Evolutionary conservation across 139 green algal genomes (phyloP), one percentile per base, ranked within the genome.

Genomic region (Penium margaritaceum): DNA sequence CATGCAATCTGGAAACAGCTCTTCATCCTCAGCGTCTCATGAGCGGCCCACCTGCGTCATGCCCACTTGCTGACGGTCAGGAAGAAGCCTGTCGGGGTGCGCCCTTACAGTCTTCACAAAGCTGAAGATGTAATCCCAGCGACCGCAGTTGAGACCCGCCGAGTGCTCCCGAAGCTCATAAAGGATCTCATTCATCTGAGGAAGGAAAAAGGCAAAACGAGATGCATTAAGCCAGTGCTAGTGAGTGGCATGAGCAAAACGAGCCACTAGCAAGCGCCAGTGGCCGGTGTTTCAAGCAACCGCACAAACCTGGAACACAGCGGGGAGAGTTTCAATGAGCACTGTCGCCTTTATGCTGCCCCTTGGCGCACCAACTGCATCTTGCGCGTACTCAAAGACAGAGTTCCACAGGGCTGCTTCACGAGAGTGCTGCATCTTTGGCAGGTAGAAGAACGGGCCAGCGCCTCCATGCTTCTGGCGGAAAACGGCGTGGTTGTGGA

Each of bases 121-220:
- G 46, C 67, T 85, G 77, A 95, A 95, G 78, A 95, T 93, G 86
- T 95, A 95, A 81, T 95, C 90, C 90, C 90, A 95, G 63, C 90
- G 88, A 5, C 90, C 90, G 77, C 90, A 95, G 84, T 95, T 95
- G 36, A 95, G 88, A 27, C 90, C 89, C 72, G 84, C 72, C 2
- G 78, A 87, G 80, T 95, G 90, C 55, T 93, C 79, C 14, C 89
- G 77, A 70, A 95, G 88, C 86, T 95, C 90, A 35, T 86, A 95
- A 61, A 95, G 75, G 76, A 95, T 91, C 87, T 95, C 90, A 70
- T 95, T 83, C 90, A 95, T 95, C 88, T 95, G n/a, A n/a, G n/a
- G n/a, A n/a, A n/a, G n/a, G n/a, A n/a, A n/a, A n/a, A n/a, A n/a
- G n/a, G n/a, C n/a, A n/a, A n/a, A n/a, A n/a, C n/a, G n/a, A n/a